Evolutionary conservation across 2,329 filamentous ascomycete genomes (phyloP), one percentile per base, ranked within the genome.

Genomic region (Penicillium sp.): DNA sequence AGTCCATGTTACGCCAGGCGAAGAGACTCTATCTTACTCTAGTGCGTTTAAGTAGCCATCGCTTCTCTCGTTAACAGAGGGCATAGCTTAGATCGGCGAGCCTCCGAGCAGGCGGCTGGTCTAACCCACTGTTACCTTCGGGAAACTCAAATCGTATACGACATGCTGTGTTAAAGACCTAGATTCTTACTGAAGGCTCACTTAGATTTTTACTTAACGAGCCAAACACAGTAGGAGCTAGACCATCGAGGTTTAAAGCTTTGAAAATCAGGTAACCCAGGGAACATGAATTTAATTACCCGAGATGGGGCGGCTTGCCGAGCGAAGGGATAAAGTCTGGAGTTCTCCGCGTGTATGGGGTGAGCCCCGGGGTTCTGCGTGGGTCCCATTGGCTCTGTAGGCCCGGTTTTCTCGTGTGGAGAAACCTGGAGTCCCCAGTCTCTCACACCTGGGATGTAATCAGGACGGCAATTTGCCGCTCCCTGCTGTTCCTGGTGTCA

Each of bases 371-470:
- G 16, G 6, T 34, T 18, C 31, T 34, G 31, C 13, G 34, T 23
- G 35, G 8, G 14, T 3, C 10, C n/a, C 3, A 28, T 40, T 40
- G 37, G 13, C 22, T 26, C 10, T 18, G 6, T 7, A 39, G 45
- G 34, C 45, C 40, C 45, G 14, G 40, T 26, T 46, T 42, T 41
- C 34, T 42, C 16, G 18, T 23, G 35, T 41, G 39, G 39, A 27
- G 39, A 41, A 32, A 18, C 11, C 18, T 22, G 26, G 16, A 41
- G 27, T 14, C n/a, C 10, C 22, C 34, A 8, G 20, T 22, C 7
- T 7, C 4, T 29, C 34, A 14, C 22, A 26, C 11, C 47, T 45
- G 50, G 47, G 14, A 48, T 51, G 48, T 51, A 38, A 47, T 50
- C 34, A 35, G 4, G 36, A 52, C 27, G 24, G 46, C 40, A 5